Conservation (phyloP, 345 rosid species). For the Jatropha curcas region DNA sequence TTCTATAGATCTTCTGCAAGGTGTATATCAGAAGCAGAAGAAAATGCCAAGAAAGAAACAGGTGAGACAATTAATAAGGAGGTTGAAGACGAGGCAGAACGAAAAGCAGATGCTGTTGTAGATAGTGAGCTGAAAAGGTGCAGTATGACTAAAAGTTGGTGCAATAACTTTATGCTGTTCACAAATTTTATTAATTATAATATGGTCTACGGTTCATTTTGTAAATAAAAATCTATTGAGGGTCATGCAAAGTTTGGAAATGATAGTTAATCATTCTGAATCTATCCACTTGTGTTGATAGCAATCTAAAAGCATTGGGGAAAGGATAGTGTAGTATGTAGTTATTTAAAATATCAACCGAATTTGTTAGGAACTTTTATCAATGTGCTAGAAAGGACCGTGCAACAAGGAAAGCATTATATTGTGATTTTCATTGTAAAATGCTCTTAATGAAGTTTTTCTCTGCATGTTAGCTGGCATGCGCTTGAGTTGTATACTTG, state of each 20-base stretch:
- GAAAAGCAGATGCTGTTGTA: not conserved
- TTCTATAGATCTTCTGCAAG: slow-evolving; percentile 24
- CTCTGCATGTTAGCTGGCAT: not conserved
- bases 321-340: too few relatives aligned
- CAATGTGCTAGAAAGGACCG: not conserved
- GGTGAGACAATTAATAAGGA: slow-evolving; percentile 4
- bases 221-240: not conserved
- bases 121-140: slow-evolving; percentile 25
- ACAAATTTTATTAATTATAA: too few relatives aligned
- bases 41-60: slow-evolving; percentile 17
- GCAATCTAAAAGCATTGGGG: not conserved
- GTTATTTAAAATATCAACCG: too few relatives aligned
- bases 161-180: not conserved
- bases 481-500: not conserved
- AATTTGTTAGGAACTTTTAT: too few relatives aligned
- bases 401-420: not conserved
- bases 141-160: too few relatives aligned
- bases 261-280: too few relatives aligned
- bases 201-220: not conserved
- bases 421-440: not conserved
- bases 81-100: slow-evolving; percentile 17
- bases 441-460: not conserved
- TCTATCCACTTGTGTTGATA: too few relatives aligned
- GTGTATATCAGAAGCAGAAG: slow-evolving; percentile 18
- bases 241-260: not conserved